Percentiles rank a stretch among this genome's conserved stretches.
These are phyloP conservation scores for Somion occarium DNA, from an alignment of 1,284 basidiomycete species.

Conservation along the genomic window DNA sequence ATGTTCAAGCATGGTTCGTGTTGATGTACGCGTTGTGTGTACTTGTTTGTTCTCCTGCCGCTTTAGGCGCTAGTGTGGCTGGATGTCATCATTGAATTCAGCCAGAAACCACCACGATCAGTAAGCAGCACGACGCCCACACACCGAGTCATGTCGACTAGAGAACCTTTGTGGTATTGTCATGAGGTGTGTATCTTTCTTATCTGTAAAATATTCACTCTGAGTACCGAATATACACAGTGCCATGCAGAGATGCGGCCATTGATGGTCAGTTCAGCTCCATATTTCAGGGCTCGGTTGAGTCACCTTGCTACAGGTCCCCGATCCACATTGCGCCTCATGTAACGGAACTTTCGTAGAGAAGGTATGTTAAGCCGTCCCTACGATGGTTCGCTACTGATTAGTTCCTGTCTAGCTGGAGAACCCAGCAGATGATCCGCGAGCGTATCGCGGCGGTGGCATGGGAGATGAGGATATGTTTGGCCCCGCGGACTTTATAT, in stretches of 20 bases:
- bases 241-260: constrained; percentile 78
- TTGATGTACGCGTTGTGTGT: constrained; percentile 14
- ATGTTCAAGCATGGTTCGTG: background rate
- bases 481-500: constrained; percentile 36
- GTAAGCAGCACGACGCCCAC: constrained; percentile 8
- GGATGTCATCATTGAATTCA: constrained; percentile 2
- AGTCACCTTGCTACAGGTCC: constrained; percentile 40
- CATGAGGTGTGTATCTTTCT: constrained; percentile 50
- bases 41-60: constrained; percentile 8
- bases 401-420: constrained; percentile 49
- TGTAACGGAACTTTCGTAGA: constrained; percentile 74
- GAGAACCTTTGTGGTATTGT: constrained; percentile 75
- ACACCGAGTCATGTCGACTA: constrained; percentile 43
- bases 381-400: too few species aligned
- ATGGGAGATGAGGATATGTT: constrained; percentile 29
- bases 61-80: background rate
- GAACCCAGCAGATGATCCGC: constrained; percentile 66
- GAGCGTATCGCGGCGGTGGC: constrained; percentile 44
- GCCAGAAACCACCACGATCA: constrained; percentile 3
- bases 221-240: constrained; percentile 34
- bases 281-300: background rate
- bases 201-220: constrained; percentile 1
- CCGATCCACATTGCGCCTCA: constrained; percentile 71
- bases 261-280: constrained; percentile 54
- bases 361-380: constrained; percentile 60